Evolutionary conservation across 805 yeast genomes (phyloP).

Genomic region (Candida gorgasii): DNA sequence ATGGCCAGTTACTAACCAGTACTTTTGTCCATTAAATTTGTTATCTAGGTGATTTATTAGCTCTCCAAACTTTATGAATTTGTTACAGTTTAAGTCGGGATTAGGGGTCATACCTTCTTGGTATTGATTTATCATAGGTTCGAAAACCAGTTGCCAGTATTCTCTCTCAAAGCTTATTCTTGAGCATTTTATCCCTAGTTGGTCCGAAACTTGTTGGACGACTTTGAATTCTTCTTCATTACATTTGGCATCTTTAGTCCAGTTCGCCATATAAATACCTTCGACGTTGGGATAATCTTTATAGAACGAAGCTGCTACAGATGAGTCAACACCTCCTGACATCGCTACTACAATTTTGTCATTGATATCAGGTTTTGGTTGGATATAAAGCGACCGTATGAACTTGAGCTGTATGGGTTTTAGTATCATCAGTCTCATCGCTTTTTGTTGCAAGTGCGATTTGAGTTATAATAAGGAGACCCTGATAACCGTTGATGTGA

Average conservation of each 20-base stretch:
- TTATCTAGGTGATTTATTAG: constrained; percentile 56
- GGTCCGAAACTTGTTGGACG: constrained; percentile 63
- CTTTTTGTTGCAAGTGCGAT: not conserved
- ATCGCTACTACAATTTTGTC: constrained; percentile 82
- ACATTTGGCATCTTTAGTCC: constrained; percentile 71
- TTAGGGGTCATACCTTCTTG: constrained; percentile 82
- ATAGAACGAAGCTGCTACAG: constrained; percentile 76
- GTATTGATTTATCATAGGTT: constrained; percentile 83
- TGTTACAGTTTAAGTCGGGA: constrained; percentile 90
- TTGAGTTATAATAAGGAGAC: not conserved
- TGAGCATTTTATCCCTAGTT: constrained; percentile 66
- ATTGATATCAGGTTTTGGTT: constrained; percentile 20
- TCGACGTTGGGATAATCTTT: constrained; percentile 57
- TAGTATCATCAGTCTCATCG: constrained; percentile 1
- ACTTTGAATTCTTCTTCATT: constrained; percentile 89
- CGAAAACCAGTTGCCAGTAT: constrained; percentile 90
- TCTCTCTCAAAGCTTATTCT: constrained; percentile 85
- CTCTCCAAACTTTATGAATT: constrained; percentile 82
- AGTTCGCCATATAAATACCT: constrained; percentile 93
- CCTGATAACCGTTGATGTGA: too few species aligned
- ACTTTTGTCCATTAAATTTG: constrained; percentile 35
- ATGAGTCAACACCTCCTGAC: constrained; percentile 97
- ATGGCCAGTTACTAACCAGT: constrained; percentile 94
- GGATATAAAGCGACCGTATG: too few species aligned
- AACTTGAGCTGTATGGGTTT: not conserved